Percentiles rank a stretch among this genome's conserved stretches.
phyloP scores from a whole-genome alignment of 129 eudicot genomes.

The Kitagawia praeruptora region DNA sequence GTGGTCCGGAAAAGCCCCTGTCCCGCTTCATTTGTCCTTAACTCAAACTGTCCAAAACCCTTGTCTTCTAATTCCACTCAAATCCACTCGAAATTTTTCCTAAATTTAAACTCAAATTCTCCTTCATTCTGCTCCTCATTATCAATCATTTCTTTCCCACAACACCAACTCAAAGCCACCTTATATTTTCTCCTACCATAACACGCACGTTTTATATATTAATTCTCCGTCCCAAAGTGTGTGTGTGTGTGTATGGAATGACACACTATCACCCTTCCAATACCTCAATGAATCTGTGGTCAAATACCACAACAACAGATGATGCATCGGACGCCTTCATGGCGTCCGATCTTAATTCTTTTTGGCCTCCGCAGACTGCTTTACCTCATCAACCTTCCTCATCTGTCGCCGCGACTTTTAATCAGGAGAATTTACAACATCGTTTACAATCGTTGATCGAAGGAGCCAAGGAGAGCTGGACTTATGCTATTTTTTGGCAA shows the following conservation, averaged over 20 bases:
- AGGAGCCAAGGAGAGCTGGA: slow-evolving; percentile 56
- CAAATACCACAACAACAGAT: slow-evolving; percentile 22
- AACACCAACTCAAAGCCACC: neutral
- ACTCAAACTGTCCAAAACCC: neutral
- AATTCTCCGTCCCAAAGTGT: neutral
- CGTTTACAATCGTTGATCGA: slow-evolving; percentile 69
- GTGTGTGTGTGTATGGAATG: slow-evolving; percentile 31
- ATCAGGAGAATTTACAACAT: slow-evolving; percentile 66
- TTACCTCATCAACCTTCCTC: slow-evolving; percentile 25
- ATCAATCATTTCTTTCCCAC: neutral
- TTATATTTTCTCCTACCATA: slow-evolving; percentile 6
- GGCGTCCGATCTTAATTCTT: slow-evolving; percentile 40
- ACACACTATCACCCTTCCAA: slow-evolving; percentile 22
- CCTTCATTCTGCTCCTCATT: neutral
- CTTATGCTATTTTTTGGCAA: slow-evolving; percentile 93
- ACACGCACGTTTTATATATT: slow-evolving; percentile 3
- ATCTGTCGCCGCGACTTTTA: slow-evolving; percentile 23
- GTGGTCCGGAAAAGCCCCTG: neutral
- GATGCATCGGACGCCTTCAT: slow-evolving; percentile 50
- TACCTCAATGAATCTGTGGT: slow-evolving; percentile 48
- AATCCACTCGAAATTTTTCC: slow-evolving; percentile 23
- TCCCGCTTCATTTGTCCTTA: neutral
- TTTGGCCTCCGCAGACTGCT: slow-evolving; percentile 31
- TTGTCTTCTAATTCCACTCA: slow-evolving; percentile 7
- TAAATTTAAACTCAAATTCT: slow-evolving; percentile 16